Evolutionary conservation across 768 basidiomycete genomes (phyloP), one percentile per base, ranked within the genome.

Genomic region (Solioccasus polychromus): DNA sequence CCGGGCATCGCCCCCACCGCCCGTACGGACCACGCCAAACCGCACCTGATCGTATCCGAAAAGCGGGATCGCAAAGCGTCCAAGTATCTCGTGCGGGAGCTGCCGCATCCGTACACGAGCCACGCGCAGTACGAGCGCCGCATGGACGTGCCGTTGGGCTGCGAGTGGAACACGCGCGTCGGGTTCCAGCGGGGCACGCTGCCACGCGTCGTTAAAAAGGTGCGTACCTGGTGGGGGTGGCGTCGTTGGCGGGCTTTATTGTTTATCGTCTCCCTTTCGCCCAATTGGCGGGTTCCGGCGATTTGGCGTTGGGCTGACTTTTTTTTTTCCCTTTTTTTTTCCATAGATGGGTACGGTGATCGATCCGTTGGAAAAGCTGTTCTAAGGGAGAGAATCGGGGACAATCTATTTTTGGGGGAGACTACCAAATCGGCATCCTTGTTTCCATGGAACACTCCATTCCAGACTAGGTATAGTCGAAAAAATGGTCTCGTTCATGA

Each of bases 71-170:
- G 91, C 71, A 96, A 96, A 64, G 93, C 90, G 1, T 71, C 81
- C 14, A 89, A 92, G 68, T 97, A 94, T 64, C 75, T 83, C 48
- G 82, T 92, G 44, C 88, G 88, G 66, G 94, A 98, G 62, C 67
- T 99, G 35, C 96, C 96, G 3, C 88, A 87, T 67, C 96, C 95
- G 3, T 98, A 92, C 62, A 97, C 95, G 8, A 89, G 86, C 66
- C 83, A 83, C 46, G 90, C 86, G 4, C 96, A 97, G 71, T 97
- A 87, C 59, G 93, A 96, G 68, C 81, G 85, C 26, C 78, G 78
- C 50, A 82, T 96, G 74, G 79, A 84, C 32, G 76, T 71, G 25
- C 93, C 94, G 6, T 57, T 97, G 23, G 95, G 95, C 7, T 73
- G 73, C 39, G 95, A 98, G 64, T 99, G 93, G 93, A 95, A 95